Percentiles rank a stretch among this genome's conserved stretches.
Conservation (phyloP, 2,329 filamentous ascomycete species). For the Neobulgaria alba region DNA sequence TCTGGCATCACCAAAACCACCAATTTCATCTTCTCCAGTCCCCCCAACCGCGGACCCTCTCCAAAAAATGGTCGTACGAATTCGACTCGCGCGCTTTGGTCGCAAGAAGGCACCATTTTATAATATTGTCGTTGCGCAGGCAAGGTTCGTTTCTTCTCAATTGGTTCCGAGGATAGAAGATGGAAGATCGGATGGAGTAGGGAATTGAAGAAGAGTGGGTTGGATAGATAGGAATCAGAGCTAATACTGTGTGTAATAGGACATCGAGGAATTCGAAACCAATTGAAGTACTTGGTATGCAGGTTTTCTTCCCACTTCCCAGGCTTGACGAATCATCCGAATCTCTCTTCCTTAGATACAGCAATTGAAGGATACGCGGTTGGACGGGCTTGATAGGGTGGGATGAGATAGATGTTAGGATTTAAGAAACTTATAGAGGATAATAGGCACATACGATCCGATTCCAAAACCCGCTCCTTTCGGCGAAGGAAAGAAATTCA, state of each 20-base stretch:
- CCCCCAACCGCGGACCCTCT: constrained; percentile 1
- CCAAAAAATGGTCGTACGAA: constrained; percentile 75
- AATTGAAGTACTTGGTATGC: constrained; percentile 74
- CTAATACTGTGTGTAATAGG: constrained; percentile 37
- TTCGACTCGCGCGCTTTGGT: constrained; percentile 89
- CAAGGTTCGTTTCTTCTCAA: constrained; percentile 50
- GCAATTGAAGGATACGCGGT: too few relatives aligned
- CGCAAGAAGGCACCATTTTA: constrained; percentile 84
- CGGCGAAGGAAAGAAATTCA: constrained; percentile 62
- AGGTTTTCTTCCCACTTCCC: not conserved
- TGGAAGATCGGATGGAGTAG: too few relatives aligned
- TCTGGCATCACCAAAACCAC: not conserved
- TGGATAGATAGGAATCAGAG: too few relatives aligned
- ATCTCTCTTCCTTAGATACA: too few relatives aligned
- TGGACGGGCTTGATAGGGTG: too few relatives aligned
- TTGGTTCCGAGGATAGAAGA: too few relatives aligned
- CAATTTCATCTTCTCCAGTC: not conserved
- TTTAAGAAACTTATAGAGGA: constrained; percentile 4
- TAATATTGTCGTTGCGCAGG: constrained; percentile 94
- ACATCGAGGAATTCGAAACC: constrained; percentile 82
- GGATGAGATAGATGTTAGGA: not conserved
- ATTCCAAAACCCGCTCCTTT: constrained; percentile 54
- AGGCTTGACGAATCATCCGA: too few relatives aligned
- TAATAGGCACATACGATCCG: constrained; percentile 55
- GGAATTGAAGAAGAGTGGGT: too few relatives aligned